Evolutionary conservation across 306 rosid species (phyloP), one percentile per base, ranked within the genome.

Genomic region (Dryas drummondii): DNA sequence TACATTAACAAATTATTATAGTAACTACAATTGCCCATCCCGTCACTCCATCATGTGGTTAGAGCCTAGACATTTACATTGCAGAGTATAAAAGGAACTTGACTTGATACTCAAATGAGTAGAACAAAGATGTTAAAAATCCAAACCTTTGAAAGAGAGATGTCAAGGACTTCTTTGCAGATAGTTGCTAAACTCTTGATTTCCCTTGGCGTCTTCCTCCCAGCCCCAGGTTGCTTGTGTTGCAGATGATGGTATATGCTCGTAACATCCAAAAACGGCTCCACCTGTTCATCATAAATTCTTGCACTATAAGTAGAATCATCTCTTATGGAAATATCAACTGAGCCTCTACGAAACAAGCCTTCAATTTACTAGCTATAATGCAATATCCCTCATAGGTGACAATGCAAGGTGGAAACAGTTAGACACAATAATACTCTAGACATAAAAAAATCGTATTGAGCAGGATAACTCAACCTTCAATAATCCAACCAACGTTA

Each of bases 101-200:
- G 45, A n/a, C 42, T 53, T 4, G 46, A 65, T 67, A 48, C 16
- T 55, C 41, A 71, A 72, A 56, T 72, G 19, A 62, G 60, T 19
- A 68, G 16, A 32, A 40, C 9, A 51, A 44, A 57, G 57, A 47
- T 66, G 71, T 41, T 53, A 15, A 76, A 40, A 32, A 82, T 68
- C 55, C 90, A 85, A 84, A 91, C 97, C 97, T 94, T 94, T 16
- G 94, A 90, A 76, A 94, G 92, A 55, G 94, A 68, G 65, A 86
- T 73, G 71, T 89, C 96, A 84, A 91, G 70, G 41, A 91, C 65
- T 85, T 94, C 96, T 75, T 80, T 84, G 78, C 91, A 91, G 73
- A 91, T 87, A 63, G 86, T 86, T 59, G 97, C 83, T 71, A 94
- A 81, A 82, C 98, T 90, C 86, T 88, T 90, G 72, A 27, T 76